A percentile compares a stretch with the other conserved stretches of the same genome.
These are phyloP conservation scores for Yamadazyma scolyti DNA, from an alignment of 805 yeast species.

Conservation along the genomic window DNA sequence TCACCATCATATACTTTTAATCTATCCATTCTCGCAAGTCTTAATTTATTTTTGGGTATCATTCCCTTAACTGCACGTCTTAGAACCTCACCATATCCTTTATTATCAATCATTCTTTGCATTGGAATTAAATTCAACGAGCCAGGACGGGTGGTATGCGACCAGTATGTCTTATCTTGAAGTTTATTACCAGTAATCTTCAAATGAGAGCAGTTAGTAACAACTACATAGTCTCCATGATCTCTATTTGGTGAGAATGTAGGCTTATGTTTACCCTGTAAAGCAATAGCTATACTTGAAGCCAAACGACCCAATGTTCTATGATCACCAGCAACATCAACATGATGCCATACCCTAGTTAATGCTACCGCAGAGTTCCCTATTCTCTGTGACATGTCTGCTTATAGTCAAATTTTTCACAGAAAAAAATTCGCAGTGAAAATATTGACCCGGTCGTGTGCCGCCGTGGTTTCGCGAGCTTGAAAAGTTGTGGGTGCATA, in stretches of 20 bases:
- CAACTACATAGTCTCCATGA: conserved; percentile 95
- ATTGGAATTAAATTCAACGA: conserved; percentile 78
- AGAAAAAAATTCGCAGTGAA: not conserved
- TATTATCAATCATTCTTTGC: conserved; percentile 68
- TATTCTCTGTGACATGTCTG: conserved; percentile 29
- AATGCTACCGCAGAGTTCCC: conserved; percentile 64
- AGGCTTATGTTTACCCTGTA: conserved; percentile 98
- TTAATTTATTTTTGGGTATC: conserved; percentile 88
- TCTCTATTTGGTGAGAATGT: conserved; percentile 69
- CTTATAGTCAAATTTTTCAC: conserved; percentile 7
- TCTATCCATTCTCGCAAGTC: conserved; percentile 77
- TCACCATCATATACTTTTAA: conserved; percentile 85
- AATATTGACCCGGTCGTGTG: not conserved
- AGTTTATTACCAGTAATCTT: conserved; percentile 85
- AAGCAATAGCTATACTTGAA: conserved; percentile 75
- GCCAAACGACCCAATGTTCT: conserved; percentile 93
- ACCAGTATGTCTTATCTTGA: conserved; percentile 77
- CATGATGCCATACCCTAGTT: conserved; percentile 92
- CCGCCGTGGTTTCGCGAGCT: not conserved
- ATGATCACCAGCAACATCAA: conserved; percentile 79
- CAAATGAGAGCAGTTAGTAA: conserved; percentile 81
- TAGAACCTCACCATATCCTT: conserved; percentile 85
- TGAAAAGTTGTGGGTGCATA: too few relatives aligned
- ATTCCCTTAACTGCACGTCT: conserved; percentile 89
- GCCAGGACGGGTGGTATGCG: conserved; percentile 89